Evolutionary conservation across 2,329 filamentous ascomycete species (phyloP).

Genomic region (Podosphaera xanthii): DNA sequence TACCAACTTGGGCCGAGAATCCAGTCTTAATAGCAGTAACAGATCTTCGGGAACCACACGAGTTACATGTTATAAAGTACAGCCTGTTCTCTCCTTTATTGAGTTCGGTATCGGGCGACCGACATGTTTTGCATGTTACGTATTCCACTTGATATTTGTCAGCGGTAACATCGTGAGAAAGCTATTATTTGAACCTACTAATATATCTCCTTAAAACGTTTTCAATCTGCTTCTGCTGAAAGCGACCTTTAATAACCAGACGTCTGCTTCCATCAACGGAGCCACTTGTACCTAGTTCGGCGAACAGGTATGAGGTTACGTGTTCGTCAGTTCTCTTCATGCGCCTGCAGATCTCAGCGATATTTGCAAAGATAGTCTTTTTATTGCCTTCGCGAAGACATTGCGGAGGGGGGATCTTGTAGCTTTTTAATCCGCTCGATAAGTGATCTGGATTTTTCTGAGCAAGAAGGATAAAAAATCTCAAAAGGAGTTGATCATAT

Average conservation of each 20-base stretch:
- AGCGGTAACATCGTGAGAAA: constrained; percentile 4
- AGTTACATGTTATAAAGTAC: constrained; percentile 96
- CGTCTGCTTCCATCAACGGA: constrained; percentile 82
- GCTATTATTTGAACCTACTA: constrained; percentile 27
- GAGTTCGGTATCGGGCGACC: constrained; percentile 81
- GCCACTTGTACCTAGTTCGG: constrained; percentile 91
- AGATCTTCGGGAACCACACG: constrained; percentile 58
- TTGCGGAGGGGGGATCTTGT: constrained; percentile 97
- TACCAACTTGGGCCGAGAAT: constrained; percentile 98
- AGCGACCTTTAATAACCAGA: constrained; percentile 95
- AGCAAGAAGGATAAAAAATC: constrained; percentile 87
- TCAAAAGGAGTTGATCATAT: constrained; percentile 66
- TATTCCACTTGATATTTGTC: constrained; percentile 44
- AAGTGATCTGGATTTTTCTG: constrained; percentile 94
- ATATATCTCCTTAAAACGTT: constrained; percentile 92
- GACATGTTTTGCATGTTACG: constrained; percentile 96
- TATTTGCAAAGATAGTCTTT: constrained; percentile 99
- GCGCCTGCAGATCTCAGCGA: constrained; percentile 93
- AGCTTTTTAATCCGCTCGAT: constrained; percentile 71
- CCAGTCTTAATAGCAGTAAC: constrained; percentile 98
- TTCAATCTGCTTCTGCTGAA: constrained; percentile 99
- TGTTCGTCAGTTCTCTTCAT: constrained; percentile 99
- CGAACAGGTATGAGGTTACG: constrained; percentile 90
- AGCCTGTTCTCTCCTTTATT: constrained; percentile 98
- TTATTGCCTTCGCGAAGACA: constrained; percentile 99